Base-by-base conservation (phyloP, 441 rosid genomes). In the Corymbia citriodora region DNA sequence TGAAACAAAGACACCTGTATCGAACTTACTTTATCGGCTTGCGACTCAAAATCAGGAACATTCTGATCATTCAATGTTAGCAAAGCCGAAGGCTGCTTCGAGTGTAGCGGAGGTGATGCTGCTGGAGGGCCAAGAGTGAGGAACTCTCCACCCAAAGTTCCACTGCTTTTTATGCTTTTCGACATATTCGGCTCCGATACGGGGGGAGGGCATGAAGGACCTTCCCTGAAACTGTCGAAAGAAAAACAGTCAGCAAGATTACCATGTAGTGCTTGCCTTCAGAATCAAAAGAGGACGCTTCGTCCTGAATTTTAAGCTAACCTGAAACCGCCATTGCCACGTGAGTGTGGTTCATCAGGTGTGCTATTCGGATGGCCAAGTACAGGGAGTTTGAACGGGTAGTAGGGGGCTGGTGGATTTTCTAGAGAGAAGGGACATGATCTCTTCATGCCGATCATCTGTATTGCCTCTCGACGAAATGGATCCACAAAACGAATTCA, bases 401-500 rank as follows among this genome's bases (percentile, higher is more conserved):
- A 57, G 83, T 92, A 54, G 48, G 90, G 91, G 88, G 89, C 90
- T 53, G 93, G 92, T 15, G 93, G 90, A 72, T 92, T 88, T 87
- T 93, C 95, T 31, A 88, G 87, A 82, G 92, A 85, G 93, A 94
- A 95, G 25, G 96, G 97, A 87, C 90, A 91, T 63, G 94, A 36
- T 89, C 98, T 95, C 93, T 95, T 96, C 94, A 89, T 50, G 88
- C 97, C 93, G 90, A 92, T 93, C 91, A 91, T 92, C 96, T 96
- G 87, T 65, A 91, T 89, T 85, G 70, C 86, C 93, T 87, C 89
- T 70, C 17, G 72, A 90, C 23, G 90, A 93, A 89, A 90, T 89
- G 27, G 79, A 90, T 45, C 68, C 53, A 83, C 74, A n/a, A 90
- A 68, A 87, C 27, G 9, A 57, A 59, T 49, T 79, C 85, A 79